These are phyloP conservation scores for Xylaria hypoxylon DNA, from an alignment of 2,329 filamentous ascomycete species.

Conservation along the genomic window DNA sequence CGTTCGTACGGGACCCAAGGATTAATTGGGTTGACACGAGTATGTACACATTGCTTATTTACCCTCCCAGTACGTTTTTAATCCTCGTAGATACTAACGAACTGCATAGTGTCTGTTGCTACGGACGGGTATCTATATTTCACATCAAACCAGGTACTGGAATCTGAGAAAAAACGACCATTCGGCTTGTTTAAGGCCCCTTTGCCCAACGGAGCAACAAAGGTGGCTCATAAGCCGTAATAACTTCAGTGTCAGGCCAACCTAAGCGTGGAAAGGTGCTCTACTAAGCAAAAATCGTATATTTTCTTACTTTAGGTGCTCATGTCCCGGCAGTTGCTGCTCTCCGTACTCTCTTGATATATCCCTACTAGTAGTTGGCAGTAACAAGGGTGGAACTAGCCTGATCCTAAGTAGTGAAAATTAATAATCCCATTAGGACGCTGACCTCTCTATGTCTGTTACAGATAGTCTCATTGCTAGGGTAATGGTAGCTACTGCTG, in stretches of 20 bases:
- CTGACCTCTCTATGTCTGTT: no score
- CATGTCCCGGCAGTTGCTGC: no score
- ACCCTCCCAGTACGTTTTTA: not conserved
- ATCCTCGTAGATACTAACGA: conserved; percentile 9
- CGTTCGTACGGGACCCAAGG: conserved; percentile 56
- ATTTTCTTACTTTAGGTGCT: no score
- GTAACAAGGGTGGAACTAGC: no score
- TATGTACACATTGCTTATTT: conserved; percentile 34
- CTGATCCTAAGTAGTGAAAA: no score
- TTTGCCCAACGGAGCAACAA: conserved; percentile 44
- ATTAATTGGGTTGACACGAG: conserved; percentile 63
- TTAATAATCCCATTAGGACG: no score
- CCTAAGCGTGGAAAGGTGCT: not conserved
- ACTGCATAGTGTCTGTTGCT: conserved; percentile 51
- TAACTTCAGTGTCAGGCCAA: not conserved
- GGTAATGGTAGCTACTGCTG: no score
- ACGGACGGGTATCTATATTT: conserved; percentile 64
- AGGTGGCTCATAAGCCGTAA: conserved; percentile 32
- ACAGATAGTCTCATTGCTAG: no score
- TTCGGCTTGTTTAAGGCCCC: conserved; percentile 46
- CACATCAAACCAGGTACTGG: conserved; percentile 61
- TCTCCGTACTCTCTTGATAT: no score
- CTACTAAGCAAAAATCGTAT: no score
- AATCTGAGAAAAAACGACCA: conserved; percentile 40
- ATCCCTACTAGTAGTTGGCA: no score